Evolutionary conservation across 768 basidiomycete species (phyloP).

Genomic region (Phylloporus sp.): DNA sequence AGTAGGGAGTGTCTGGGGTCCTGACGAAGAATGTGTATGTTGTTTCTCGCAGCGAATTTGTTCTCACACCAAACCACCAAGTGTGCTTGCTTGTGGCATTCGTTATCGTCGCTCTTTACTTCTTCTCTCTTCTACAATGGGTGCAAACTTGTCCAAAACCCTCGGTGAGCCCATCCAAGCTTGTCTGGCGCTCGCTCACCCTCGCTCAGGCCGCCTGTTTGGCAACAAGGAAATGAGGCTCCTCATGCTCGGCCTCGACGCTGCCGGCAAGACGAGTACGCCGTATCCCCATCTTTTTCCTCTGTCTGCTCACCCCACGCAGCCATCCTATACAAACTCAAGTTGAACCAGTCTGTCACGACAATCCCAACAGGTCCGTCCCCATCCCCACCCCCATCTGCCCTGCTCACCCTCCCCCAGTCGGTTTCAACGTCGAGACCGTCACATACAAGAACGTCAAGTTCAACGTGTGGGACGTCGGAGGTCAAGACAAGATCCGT

Average conservation of each 20-base stretch:
- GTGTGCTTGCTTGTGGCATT: slow-evolving; percentile 25
- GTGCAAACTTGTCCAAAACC: slow-evolving; percentile 83
- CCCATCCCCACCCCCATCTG: background rate
- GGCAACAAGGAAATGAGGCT: slow-evolving; percentile 99
- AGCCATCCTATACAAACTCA: slow-evolving; percentile 99
- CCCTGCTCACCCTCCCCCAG: slow-evolving; percentile 34
- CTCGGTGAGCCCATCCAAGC: slow-evolving; percentile 52
- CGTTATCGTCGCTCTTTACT: slow-evolving; percentile 27
- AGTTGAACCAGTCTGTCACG: slow-evolving; percentile 97
- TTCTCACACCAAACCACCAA: slow-evolving; percentile 24
- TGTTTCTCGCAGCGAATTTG: slow-evolving; percentile 8
- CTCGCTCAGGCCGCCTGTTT: slow-evolving; percentile 73
- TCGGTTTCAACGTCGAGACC: slow-evolving; percentile 99
- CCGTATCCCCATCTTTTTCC: slow-evolving; percentile 8
- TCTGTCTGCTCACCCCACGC: slow-evolving; percentile 7
- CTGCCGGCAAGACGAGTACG: slow-evolving; percentile 98
- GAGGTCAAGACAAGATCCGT: slow-evolving; percentile 99
- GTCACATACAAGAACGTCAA: slow-evolving; percentile 99
- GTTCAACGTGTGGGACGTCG: slow-evolving; percentile 95
- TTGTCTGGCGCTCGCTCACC: rapidly evolving
- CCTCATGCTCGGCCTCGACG: slow-evolving; percentile 95
- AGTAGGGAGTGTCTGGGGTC: slow-evolving; percentile 33
- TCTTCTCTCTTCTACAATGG: slow-evolving; percentile 47
- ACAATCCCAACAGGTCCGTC: slow-evolving; percentile 88
- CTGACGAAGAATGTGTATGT: slow-evolving; percentile 13